These are phyloP conservation scores for Boletus hoseneyae DNA, from an alignment of 1,284 basidiomycete species.

Conservation along the genomic window DNA sequence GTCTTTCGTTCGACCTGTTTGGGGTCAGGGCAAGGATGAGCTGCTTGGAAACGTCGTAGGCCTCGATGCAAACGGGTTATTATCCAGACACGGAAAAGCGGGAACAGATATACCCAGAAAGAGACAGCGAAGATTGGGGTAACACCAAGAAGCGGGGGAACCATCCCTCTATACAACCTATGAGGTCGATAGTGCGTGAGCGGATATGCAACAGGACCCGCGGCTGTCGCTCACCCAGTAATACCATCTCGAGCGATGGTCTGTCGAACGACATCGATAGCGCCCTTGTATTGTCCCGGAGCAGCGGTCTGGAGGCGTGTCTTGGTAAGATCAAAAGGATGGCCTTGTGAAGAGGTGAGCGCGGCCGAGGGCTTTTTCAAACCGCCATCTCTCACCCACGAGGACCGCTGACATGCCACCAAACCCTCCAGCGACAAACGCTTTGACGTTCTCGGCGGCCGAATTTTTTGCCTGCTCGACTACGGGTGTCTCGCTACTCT, in stretches of 20 bases:
- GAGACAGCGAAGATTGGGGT: slow-evolving; percentile 99
- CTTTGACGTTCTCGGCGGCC: slow-evolving; percentile 66
- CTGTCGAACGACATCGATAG: slow-evolving; percentile 91
- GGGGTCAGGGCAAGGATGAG: slow-evolving; percentile 76
- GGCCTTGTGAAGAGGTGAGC: slow-evolving; percentile 52
- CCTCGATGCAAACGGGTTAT: slow-evolving; percentile 45
- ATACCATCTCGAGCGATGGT: slow-evolving; percentile 87
- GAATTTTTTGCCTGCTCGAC: slow-evolving; percentile 34
- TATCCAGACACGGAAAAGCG: neutral
- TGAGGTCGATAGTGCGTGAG: slow-evolving; percentile 3
- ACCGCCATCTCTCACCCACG: slow-evolving; percentile 58
- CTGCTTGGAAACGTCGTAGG: slow-evolving; percentile 92
- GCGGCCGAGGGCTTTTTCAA: neutral
- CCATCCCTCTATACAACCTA: slow-evolving; percentile 94
- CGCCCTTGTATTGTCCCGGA: slow-evolving; percentile 89
- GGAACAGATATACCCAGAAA: slow-evolving; percentile 74
- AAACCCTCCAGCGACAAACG: slow-evolving; percentile 88
- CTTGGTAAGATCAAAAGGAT: slow-evolving; percentile 98
- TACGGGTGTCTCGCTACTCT: slow-evolving; percentile 28
- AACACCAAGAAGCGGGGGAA: slow-evolving; percentile 93
- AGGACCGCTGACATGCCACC: slow-evolving; percentile 87
- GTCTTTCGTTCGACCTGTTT: slow-evolving; percentile 56
- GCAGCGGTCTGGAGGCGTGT: slow-evolving; percentile 93
- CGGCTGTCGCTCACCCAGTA: slow-evolving; percentile 60
- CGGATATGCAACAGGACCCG: neutral